Evolutionary conservation across 2,329 filamentous ascomycete species (phyloP), one percentile per base, ranked within the genome.

Genomic region (Colletotrichum viniferum): DNA sequence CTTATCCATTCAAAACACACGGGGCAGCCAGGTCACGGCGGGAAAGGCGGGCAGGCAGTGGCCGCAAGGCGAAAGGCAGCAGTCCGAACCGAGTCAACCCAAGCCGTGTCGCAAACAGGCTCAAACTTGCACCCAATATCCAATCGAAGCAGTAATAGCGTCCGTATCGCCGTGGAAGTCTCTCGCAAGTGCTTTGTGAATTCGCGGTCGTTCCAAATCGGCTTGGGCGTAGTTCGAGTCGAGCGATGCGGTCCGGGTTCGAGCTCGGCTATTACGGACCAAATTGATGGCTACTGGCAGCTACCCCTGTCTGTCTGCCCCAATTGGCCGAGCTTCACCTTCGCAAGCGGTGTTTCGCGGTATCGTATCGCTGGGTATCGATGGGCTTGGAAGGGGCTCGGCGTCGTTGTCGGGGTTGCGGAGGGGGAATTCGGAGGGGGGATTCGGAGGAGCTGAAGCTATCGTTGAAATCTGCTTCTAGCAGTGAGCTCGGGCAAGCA

Each of bases 391-490:
- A 56, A 55, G 28, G 34, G 26, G 63, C 43, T 70, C 68, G 69
- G 32, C 34, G 60, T 30, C 7, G 58, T 32, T 64, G 68, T 55
- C 30, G 43, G 32, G 63, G 56, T 73, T 60, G 63, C 9, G 26
- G 73, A 75, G 69, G 34, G 69, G 38, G 43, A 21, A 4, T 48
- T 30, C 61, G 61, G 16, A 34, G 21, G 24, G 32, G 62, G 18
- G 18, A 18, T 38, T 38, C 36, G 36, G 36, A 26, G 61, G 64
- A 74, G 36, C 63, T 66, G 74, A 74, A 76, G 74, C 71, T 74
- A 69, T 74, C 65, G 71, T 66, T 62, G 66, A 74, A 76, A 69
- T 74, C 65, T 76, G 64, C 62, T 65, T 38, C 43, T 13, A 26
- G 43, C 64, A 48, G n/a, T 30, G 71, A 73, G 71, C 70, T 76